phyloP scores from a whole-genome alignment of 202 grass and related monocot species.

The Sporobolus alterniflorus region DNA sequence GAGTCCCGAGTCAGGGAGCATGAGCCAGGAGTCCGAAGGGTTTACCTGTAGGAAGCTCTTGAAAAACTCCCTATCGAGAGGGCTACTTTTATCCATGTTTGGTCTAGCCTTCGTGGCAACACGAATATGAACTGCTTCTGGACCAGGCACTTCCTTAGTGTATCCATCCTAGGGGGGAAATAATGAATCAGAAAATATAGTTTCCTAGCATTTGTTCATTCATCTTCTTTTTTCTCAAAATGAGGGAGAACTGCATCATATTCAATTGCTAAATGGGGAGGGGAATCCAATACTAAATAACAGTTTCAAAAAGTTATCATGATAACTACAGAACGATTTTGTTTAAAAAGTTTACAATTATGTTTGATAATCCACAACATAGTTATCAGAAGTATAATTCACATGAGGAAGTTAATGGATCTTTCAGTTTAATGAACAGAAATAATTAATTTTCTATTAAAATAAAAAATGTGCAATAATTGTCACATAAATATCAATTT shows the following conservation, averaged over 20 bases:
- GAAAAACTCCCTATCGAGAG: conserved; percentile 64
- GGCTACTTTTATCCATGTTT: conserved; percentile 52
- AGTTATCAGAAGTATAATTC: neutral
- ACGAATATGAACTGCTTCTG: conserved; percentile 57
- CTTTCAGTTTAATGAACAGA: neutral
- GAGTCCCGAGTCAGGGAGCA: neutral
- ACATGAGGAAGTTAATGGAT: neutral
- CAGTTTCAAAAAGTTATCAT: neutral
- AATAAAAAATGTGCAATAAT: too few relatives aligned
- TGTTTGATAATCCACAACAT: neutral
- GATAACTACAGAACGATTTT: neutral
- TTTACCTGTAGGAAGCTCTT: conserved; percentile 67
- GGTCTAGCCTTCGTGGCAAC: conserved; percentile 72
- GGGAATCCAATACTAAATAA: neutral
- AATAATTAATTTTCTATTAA: too few relatives aligned
- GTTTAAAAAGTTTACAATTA: neutral
- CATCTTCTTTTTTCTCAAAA: neutral
- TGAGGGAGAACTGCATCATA: neutral
- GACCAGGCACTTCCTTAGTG: conserved; percentile 67
- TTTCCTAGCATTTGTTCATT: neutral
- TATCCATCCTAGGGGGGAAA: conserved; percentile 68
- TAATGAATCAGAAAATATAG: neutral
- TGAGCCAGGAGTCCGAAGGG: neutral
- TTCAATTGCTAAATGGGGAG: neutral
- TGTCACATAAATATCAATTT: neutral